phyloP scores from a whole-genome alignment of 805 yeast genomes.

The Ogataea angusta region DNA sequence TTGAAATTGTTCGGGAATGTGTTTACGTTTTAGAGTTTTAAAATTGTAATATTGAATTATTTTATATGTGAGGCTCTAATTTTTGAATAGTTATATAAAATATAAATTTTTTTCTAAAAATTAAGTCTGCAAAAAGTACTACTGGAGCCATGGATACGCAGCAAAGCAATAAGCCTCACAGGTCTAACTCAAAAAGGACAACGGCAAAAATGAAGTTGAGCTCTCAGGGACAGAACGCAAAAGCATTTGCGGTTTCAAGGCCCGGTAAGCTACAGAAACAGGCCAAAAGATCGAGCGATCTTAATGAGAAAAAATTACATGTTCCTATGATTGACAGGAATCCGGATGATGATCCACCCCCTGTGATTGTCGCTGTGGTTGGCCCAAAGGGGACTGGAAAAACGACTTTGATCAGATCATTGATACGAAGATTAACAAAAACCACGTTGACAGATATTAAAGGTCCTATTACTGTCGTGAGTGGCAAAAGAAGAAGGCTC shows the following conservation, averaged over 20 bases:
- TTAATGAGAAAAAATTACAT: slow-evolving; percentile 78
- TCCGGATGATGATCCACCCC: slow-evolving; percentile 97
- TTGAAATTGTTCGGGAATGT: too few relatives aligned
- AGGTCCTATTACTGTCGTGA: slow-evolving; percentile 95
- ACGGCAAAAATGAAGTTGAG: slow-evolving; percentile 85
- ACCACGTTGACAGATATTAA: slow-evolving; percentile 80
- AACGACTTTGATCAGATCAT: slow-evolving; percentile 84
- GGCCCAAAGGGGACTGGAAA: slow-evolving; percentile 99
- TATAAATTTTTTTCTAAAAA: background rate
- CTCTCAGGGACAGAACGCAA: slow-evolving; percentile 80
- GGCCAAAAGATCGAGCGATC: slow-evolving; percentile 82
- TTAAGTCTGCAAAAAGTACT: background rate
- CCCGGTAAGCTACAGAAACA: slow-evolving; percentile 83
- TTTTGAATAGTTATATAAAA: too few relatives aligned
- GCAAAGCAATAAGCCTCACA: slow-evolving; percentile 69
- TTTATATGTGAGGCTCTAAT: background rate
- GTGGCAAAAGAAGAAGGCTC: slow-evolving; percentile 89
- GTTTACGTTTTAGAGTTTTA: too few relatives aligned
- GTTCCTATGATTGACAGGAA: slow-evolving; percentile 98
- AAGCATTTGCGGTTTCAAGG: slow-evolving; percentile 77
- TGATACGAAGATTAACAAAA: slow-evolving; percentile 84
- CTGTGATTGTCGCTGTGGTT: slow-evolving; percentile 91
- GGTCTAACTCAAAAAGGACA: slow-evolving; percentile 50
- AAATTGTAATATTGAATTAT: too few relatives aligned
- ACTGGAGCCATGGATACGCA: slow-evolving; percentile 22